Evolutionary conservation across 1,284 basidiomycete genomes (phyloP).

Genomic region (Tilletia caries): DNA sequence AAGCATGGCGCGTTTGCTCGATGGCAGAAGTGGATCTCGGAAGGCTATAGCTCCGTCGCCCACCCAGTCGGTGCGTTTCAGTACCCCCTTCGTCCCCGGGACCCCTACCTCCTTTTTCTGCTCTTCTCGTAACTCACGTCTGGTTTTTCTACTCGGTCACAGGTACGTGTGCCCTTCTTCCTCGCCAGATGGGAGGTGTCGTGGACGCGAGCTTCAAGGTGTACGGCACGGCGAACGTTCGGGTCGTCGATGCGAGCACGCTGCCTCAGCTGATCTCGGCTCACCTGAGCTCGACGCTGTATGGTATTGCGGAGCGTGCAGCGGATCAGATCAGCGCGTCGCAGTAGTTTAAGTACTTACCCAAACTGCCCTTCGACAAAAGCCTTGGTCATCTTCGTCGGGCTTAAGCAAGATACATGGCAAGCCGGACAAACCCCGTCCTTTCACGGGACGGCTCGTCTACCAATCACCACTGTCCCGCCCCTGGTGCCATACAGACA

Average conservation of each 20-base stretch:
- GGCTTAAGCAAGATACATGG: too few species aligned
- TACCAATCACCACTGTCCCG: too few species aligned
- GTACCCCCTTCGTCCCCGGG: constrained; percentile 64
- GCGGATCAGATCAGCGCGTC: constrained; percentile 21
- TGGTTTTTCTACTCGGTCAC: too few species aligned
- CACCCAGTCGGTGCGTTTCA: constrained; percentile 62
- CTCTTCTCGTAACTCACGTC: too few species aligned
- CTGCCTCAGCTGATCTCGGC: constrained; percentile 37
- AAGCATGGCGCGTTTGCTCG: constrained; percentile 38
- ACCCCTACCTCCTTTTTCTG: too few species aligned
- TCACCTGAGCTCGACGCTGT: constrained; percentile 37
- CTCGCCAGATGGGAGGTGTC: constrained; percentile 61
- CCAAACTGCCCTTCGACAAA: too few species aligned
- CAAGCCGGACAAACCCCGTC: too few species aligned
- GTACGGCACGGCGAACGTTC: constrained; percentile 51
- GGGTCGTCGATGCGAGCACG: constrained; percentile 44
- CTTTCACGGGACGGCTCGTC: too few species aligned
- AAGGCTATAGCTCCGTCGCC: constrained; percentile 54
- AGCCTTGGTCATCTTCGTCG: too few species aligned
- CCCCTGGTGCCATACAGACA: too few species aligned
- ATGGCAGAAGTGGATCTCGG: constrained; percentile 50
- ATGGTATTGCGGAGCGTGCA: constrained; percentile 40
- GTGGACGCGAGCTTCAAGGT: constrained; percentile 52
- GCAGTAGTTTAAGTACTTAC: neutral
- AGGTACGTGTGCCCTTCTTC: constrained; percentile 65